Evolutionary conservation across 192 early-diverging fungal species (phyloP).

Genomic region (Coemansia reversa): DNA sequence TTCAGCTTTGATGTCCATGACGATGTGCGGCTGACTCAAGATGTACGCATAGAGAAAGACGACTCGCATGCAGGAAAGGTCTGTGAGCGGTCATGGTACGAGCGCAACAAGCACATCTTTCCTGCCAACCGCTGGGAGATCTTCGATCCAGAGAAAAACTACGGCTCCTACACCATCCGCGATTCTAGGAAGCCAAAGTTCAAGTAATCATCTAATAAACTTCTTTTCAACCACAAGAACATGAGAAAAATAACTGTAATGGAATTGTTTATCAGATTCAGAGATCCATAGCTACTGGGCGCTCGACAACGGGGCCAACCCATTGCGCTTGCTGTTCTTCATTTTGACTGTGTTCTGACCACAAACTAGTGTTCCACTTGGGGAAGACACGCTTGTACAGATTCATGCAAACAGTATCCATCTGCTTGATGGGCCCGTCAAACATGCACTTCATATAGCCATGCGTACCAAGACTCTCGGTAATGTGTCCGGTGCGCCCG

Average conservation of each 20-base stretch:
- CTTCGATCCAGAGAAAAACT: constrained; percentile 80
- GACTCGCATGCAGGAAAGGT: constrained; percentile 97
- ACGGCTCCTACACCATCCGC: constrained; percentile 50
- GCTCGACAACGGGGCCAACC: constrained; percentile 15
- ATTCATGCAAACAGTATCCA: constrained; percentile 95
- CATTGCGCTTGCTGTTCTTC: constrained; percentile 26
- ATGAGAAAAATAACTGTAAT: neutral
- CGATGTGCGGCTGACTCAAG: constrained; percentile 81
- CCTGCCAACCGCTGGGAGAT: constrained; percentile 91
- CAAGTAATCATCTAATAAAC: neutral
- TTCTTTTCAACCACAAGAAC: neutral
- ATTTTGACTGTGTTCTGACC: constrained; percentile 39
- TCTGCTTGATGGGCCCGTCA: constrained; percentile 83
- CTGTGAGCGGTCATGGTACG: constrained; percentile 86
- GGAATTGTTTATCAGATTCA: neutral
- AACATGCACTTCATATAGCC: constrained; percentile 96
- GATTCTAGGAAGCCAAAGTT: constrained; percentile 14
- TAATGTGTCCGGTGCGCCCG: constrained; percentile 89
- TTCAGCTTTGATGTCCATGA: constrained; percentile 95
- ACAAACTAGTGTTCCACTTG: constrained; percentile 81
- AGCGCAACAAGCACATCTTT: constrained; percentile 94
- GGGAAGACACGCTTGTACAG: constrained; percentile 97
- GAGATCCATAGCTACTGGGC: constrained; percentile 30
- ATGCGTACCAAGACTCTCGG: constrained; percentile 92
- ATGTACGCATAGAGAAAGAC: constrained; percentile 83